Evolutionary conservation across 345 rosid species (phyloP).

Genomic region (Populus davidiana): DNA sequence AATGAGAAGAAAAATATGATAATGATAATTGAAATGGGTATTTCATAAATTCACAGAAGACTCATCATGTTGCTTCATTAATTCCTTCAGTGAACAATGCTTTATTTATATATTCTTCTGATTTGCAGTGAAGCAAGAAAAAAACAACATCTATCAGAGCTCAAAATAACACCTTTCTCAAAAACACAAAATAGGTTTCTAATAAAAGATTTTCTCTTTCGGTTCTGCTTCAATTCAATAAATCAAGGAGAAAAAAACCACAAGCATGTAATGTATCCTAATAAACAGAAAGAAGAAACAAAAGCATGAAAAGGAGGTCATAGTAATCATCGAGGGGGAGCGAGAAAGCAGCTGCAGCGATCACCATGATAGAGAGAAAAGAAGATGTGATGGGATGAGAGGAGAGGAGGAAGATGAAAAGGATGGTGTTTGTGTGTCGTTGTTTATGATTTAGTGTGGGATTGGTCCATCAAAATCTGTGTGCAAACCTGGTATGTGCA

Average conservation of each 20-base stretch:
- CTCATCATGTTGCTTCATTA: neutral
- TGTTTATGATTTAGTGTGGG: neutral
- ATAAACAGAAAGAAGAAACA: neutral
- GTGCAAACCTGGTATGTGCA: neutral
- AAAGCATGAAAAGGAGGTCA: neutral
- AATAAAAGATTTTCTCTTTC: neutral
- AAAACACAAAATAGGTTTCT: neutral
- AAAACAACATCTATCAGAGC: neutral
- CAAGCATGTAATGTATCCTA: neutral
- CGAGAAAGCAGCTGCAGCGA: slow-evolving; percentile 56
- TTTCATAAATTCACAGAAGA: neutral
- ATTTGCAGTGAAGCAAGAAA: neutral
- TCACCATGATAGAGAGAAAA: slow-evolving; percentile 51
- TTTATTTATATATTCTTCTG: neutral
- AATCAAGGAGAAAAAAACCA: neutral
- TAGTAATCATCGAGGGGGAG: slow-evolving; percentile 47
- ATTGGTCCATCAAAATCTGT: slow-evolving; percentile 14
- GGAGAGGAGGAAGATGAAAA: neutral
- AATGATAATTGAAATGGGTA: neutral
- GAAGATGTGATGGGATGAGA: neutral
- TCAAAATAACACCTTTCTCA: slow-evolving; percentile 3
- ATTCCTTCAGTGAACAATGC: neutral
- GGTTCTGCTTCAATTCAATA: neutral
- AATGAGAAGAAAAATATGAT: neutral
- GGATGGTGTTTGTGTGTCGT: neutral